Evolutionary conservation across 768 basidiomycete genomes (phyloP), one percentile per base, ranked within the genome.

Genomic region (Amanita jacksonii): DNA sequence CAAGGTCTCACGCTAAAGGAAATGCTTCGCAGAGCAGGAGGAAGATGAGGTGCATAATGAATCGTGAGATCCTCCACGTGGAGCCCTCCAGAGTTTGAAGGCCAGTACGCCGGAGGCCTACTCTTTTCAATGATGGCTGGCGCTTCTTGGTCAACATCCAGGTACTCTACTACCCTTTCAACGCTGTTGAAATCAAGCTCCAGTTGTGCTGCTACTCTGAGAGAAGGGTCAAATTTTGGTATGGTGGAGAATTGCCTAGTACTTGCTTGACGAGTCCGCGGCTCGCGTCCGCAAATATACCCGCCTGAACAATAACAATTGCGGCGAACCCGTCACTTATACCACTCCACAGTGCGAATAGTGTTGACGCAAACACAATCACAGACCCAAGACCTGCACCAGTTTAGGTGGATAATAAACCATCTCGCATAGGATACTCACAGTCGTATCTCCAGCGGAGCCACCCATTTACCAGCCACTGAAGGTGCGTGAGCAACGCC

Each of bases 151-250:
- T 74, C 71, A 6, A 82, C 69, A 27, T 74, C 72, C 15, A 84
- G 64, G 54, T 85, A 85, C 57, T 84, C 82, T 12, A 75, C 70
- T 18, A 85, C 77, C 46, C 84, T 75, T 53, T 86, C 83, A 1
- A 85, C 75, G 30, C 79, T 77, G 53, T 82, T 84, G 59, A 83
- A 84, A 52, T 84, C 80, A 9, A 84, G 69, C 54, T 84, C 83
- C 1, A 84, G 58, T 51, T 82, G 80, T 2, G 81, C 82, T 37
- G 74, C 72, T 7, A 84, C 80, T 51, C 77, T 76, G 47, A 41
- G 24, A 12, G 25, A 13, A 31, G 41, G 51, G 24, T 16, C 20
- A 16, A n/a, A 15, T 27, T 3, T 24, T 33, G 45, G 31, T 2
- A 43, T 40, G 15, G 32, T 8, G 20, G 18, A 32, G n/a, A 10